These are phyloP conservation scores for Porodaedalea pini DNA, from an alignment of 1,284 basidiomycete genomes.

Conservation along the genomic window DNA sequence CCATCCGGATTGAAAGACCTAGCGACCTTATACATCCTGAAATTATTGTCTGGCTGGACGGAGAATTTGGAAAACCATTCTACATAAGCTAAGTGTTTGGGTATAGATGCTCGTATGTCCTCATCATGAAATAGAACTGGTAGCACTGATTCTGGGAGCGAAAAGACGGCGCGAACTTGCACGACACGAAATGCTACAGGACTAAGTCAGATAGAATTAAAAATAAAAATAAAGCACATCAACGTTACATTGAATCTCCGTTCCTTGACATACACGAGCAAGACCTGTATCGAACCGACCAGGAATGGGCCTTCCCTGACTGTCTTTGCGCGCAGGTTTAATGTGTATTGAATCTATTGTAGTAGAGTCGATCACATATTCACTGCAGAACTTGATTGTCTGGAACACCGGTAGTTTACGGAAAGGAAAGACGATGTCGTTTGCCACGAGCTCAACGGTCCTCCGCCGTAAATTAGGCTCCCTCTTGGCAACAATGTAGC, in stretches of 20 bases:
- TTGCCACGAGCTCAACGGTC: too few relatives aligned
- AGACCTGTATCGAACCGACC: conserved; percentile 1
- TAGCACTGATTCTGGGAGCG: conserved; percentile 19
- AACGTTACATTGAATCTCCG: background rate
- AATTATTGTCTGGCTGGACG: background rate
- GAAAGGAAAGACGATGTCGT: background rate
- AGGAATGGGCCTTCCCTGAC: background rate
- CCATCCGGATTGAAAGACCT: background rate
- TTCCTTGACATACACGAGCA: background rate
- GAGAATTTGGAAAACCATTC: conserved; percentile 30
- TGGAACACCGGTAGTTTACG: background rate
- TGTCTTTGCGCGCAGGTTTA: background rate
- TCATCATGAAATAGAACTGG: conserved; percentile 12
- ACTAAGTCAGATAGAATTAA: too few relatives aligned
- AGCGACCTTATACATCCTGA: background rate
- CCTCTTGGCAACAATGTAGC: too few relatives aligned
- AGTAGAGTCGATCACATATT: background rate
- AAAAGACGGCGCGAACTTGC: conserved; percentile 27
- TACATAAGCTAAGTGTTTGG: conserved; percentile 30
- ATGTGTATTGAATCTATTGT: background rate
- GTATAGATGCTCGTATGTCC: background rate
- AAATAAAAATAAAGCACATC: too few relatives aligned
- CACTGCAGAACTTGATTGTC: background rate
- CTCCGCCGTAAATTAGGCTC: too few relatives aligned
- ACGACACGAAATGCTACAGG: conserved; percentile 27